Conservation (phyloP, 371 early-diverging fungal genomes). For the Apophysomyces elegans region DNA sequence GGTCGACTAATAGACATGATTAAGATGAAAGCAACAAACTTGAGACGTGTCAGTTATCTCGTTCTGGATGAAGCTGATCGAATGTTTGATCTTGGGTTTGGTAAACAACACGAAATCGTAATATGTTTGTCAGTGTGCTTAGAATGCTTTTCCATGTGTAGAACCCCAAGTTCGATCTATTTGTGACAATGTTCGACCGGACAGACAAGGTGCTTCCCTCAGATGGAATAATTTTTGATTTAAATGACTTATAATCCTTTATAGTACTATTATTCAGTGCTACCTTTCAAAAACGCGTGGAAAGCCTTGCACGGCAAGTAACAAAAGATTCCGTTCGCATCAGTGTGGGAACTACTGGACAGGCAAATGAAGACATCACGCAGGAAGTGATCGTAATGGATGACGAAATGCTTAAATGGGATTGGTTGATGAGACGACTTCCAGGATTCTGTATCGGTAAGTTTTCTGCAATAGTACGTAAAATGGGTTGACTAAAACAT, state of each 20-base stretch:
- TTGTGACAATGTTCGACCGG: slow-evolving; percentile 86
- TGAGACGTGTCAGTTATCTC: slow-evolving; percentile 88
- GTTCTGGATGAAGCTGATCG: slow-evolving; percentile 97
- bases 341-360: slow-evolving; percentile 69
- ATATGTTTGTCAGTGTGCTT: slow-evolving; percentile 10
- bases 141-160: slow-evolving; percentile 19
- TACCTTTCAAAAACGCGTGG: slow-evolving; percentile 98
- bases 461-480: slow-evolving; percentile 1
- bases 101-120: slow-evolving; percentile 50
- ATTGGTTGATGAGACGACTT: slow-evolving; percentile 63
- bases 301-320: slow-evolving; percentile 88
- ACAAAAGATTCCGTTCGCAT: slow-evolving; percentile 93
- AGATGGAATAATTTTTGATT: slow-evolving; percentile 45
- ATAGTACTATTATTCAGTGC: slow-evolving; percentile 98
- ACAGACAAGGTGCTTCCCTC: slow-evolving; percentile 66
- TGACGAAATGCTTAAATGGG: slow-evolving; percentile 68
- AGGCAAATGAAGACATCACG: slow-evolving; percentile 80
- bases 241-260: slow-evolving; percentile 10
- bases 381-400: slow-evolving; percentile 71
- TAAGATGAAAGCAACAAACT: slow-evolving; percentile 84
- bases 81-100: slow-evolving; percentile 97
- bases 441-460: slow-evolving; percentile 61
- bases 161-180: slow-evolving; percentile 96
- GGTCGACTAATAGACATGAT: slow-evolving; percentile 97
- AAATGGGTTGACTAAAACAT: neutral